These are phyloP conservation scores for Lepiota venenata DNA, from an alignment of 768 basidiomycete species.

Conservation along the genomic window DNA sequence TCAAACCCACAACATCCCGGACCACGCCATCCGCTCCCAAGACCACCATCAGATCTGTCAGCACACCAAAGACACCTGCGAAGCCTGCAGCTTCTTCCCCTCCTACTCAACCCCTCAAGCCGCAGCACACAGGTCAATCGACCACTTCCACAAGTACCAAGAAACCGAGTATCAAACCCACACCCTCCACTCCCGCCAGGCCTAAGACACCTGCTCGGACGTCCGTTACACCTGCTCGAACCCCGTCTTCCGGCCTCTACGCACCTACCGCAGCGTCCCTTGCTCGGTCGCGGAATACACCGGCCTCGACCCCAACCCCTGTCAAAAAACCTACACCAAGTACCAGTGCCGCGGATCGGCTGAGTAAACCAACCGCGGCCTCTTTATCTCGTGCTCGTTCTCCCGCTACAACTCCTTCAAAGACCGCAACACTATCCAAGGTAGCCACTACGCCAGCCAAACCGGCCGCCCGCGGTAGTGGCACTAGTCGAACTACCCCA, in stretches of 20 bases:
- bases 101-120: slow-evolving; percentile 26
- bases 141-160: slow-evolving; percentile 19
- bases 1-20: slow-evolving; percentile 18
- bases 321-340: slow-evolving; percentile 53
- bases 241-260: slow-evolving; percentile 64
- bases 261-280: slow-evolving; percentile 84
- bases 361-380: slow-evolving; percentile 83
- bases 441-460: slow-evolving; percentile 14
- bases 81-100: slow-evolving; percentile 23
- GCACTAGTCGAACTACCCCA: not conserved
- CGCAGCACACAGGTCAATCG: slow-evolving; percentile 32
- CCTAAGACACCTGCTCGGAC: slow-evolving; percentile 56
- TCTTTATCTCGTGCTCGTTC: slow-evolving; percentile 56
- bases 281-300: slow-evolving; percentile 59
- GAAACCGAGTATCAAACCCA: slow-evolving; percentile 20
- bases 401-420: slow-evolving; percentile 18
- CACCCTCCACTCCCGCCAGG: slow-evolving; percentile 26
- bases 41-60: slow-evolving; percentile 15
- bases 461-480: not conserved
- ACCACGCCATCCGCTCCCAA: slow-evolving; percentile 22
- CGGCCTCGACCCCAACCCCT: slow-evolving; percentile 41
- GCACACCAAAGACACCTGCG: slow-evolving; percentile 18
- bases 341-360: slow-evolving; percentile 54
- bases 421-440: slow-evolving; percentile 21
- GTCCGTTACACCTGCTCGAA: slow-evolving; percentile 28